Evolutionary conservation across 352 stramenopile species (phyloP).

Genomic region (Phytophthora niederhauseri): DNA sequence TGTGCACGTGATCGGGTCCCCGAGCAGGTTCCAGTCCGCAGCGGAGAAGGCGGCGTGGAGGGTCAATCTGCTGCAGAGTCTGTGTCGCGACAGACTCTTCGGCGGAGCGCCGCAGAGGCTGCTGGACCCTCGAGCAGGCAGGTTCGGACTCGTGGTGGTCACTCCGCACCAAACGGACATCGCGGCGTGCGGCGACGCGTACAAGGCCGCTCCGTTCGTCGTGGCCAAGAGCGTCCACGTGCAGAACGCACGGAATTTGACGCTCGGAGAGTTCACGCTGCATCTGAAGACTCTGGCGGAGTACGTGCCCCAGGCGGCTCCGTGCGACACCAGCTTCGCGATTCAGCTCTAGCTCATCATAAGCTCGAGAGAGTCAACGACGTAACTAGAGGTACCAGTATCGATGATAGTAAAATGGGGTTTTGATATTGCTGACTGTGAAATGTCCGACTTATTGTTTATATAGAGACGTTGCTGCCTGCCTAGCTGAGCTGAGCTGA

Average conservation of each 20-base stretch:
- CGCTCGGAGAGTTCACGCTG: conserved; percentile 59
- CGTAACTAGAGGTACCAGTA: neutral
- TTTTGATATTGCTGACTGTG: conserved; percentile 1
- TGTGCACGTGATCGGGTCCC: conserved; percentile 66
- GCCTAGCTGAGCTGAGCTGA: neutral
- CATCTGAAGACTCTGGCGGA: conserved; percentile 59
- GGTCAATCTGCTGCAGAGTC: conserved; percentile 55
- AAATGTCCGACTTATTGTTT: conserved; percentile 24
- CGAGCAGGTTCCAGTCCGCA: conserved; percentile 55
- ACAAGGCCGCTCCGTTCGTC: conserved; percentile 62
- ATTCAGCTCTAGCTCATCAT: conserved; percentile 43
- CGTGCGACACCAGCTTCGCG: conserved; percentile 59
- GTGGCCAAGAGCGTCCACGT: conserved; percentile 67
- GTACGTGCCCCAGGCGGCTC: conserved; percentile 59
- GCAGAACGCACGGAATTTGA: conserved; percentile 51
- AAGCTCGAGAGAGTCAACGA: no score
- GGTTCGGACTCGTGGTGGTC: conserved; percentile 65
- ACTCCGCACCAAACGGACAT: conserved; percentile 66
- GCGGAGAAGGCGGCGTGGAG: conserved; percentile 61
- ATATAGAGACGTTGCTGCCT: neutral
- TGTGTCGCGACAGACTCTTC: conserved; percentile 65
- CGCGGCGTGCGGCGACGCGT: conserved; percentile 52
- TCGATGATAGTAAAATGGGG: neutral
- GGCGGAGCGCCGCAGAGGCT: conserved; percentile 51
- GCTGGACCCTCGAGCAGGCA: conserved; percentile 39